Evolutionary conservation across 371 early-diverging fungal species (phyloP).

Genomic region (Rhizopus arrhizus): DNA sequence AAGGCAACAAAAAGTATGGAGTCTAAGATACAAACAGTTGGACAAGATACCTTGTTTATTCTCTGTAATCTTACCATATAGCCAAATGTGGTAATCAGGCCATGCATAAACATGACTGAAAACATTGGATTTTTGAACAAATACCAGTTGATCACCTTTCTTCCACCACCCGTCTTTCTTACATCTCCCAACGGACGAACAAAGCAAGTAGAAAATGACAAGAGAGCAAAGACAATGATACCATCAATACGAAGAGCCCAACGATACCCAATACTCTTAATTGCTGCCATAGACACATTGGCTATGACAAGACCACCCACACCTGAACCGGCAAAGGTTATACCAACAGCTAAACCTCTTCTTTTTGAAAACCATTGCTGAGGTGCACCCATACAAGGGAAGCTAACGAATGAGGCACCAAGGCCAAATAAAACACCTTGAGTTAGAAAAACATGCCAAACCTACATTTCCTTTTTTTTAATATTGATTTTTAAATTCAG

Average conservation of each 20-base stretch:
- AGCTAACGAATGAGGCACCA: conserved; percentile 52
- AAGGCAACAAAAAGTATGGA: conserved; percentile 36
- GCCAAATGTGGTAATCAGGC: conserved; percentile 37
- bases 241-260: conserved; percentile 65
- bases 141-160: conserved; percentile 47
- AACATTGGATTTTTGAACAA: conserved; percentile 29
- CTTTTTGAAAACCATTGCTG: conserved; percentile 76
- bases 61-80: conserved; percentile 26
- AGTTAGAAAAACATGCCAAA: conserved; percentile 40
- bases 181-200: conserved; percentile 53
- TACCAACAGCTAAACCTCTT: conserved; percentile 75
- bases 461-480: conserved; percentile 11
- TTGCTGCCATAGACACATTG: conserved; percentile 61
- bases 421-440: conserved; percentile 42
- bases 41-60: background rate
- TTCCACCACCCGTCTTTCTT: conserved; percentile 45
- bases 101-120: conserved; percentile 36
- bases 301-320: conserved; percentile 77
- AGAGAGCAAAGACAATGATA: conserved; percentile 52
- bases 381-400: conserved; percentile 52
- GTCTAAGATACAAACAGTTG: conserved; percentile 29
- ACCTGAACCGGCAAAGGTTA: conserved; percentile 77
- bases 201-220: conserved; percentile 45
- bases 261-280: conserved; percentile 55
- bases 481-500: background rate